These are phyloP conservation scores for Gyromitra esculenta DNA, from an alignment of 2,329 filamentous ascomycete species.

Conservation along the genomic window DNA sequence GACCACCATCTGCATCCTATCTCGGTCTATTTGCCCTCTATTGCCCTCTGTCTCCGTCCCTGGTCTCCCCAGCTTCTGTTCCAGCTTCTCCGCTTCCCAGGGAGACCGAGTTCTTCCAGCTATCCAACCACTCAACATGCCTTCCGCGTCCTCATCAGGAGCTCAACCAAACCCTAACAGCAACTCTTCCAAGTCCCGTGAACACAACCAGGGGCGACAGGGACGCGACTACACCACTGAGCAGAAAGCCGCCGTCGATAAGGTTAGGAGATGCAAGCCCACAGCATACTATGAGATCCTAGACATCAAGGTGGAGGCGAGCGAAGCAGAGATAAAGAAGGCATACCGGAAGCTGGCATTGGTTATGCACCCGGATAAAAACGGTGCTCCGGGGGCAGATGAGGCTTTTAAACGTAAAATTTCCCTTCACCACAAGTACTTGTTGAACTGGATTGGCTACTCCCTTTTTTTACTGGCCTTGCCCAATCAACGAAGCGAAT, in stretches of 20 bases:
- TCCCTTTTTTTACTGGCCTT: neutral
- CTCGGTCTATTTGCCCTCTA: constrained; percentile 3
- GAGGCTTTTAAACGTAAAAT: constrained; percentile 90
- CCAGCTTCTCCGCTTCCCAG: neutral
- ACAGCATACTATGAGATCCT: constrained; percentile 98
- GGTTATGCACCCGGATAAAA: constrained; percentile 98
- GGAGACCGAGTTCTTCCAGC: neutral
- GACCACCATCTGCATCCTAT: constrained; percentile 15
- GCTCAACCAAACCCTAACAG: constrained; percentile 36
- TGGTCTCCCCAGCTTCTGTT: neutral
- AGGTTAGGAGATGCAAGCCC: constrained; percentile 82
- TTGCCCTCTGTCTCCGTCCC: neutral
- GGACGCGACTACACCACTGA: constrained; percentile 83
- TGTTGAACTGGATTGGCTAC: constrained; percentile 8
- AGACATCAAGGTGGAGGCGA: constrained; percentile 72
- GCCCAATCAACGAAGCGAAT: constrained; percentile 6
- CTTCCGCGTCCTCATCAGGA: constrained; percentile 50
- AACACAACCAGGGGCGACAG: constrained; percentile 80
- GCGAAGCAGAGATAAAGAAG: constrained; percentile 92
- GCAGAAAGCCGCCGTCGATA: constrained; percentile 88
- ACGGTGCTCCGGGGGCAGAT: constrained; percentile 92
- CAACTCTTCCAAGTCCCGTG: constrained; percentile 61
- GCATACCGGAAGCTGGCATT: constrained; percentile 94
- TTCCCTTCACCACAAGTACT: constrained; percentile 7
- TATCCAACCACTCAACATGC: constrained; percentile 28